Percentiles rank a stretch among this genome's conserved stretches.
Evolutionary conservation across 2,329 filamentous ascomycete genomes (phyloP).

Genomic region (Volutella citrinella): DNA sequence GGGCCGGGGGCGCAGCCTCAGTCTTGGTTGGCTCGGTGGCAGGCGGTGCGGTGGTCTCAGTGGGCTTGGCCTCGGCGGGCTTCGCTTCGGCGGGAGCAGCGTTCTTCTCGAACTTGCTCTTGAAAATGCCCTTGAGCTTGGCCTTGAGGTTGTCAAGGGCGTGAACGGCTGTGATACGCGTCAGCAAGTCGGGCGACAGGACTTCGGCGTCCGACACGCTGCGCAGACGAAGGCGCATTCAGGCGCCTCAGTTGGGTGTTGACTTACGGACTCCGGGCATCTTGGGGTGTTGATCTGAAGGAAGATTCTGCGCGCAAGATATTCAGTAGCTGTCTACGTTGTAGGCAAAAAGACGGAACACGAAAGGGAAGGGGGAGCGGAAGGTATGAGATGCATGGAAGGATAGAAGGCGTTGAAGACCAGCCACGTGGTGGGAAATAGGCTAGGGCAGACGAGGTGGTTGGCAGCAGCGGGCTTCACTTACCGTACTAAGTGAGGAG

Average conservation of each 20-base stretch:
- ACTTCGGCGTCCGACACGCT: neutral
- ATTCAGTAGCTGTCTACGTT: conserved; percentile 12
- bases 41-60: conserved; percentile 20
- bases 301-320: neutral
- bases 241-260: conserved; percentile 1
- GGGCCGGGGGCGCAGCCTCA: conserved; percentile 29
- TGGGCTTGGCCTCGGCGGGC: conserved; percentile 14
- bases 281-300: conserved; percentile 19
- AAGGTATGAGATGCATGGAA: conserved; percentile 1
- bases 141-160: conserved; percentile 54
- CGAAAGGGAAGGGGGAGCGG: conserved; percentile 1
- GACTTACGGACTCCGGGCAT: conserved; percentile 55
- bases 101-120: conserved; percentile 42
- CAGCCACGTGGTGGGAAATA: no score
- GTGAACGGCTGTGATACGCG: conserved; percentile 38
- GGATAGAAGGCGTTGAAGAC: no score
- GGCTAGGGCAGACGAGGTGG: no score
- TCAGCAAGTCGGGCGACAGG: conserved; percentile 5
- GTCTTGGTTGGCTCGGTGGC: conserved; percentile 34
- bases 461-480: no score
- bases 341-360: neutral
- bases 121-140: conserved; percentile 53
- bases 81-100: conserved; percentile 7
- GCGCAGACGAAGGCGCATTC: neutral
- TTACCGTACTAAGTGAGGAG: no score